Evolutionary conservation across 495 filamentous ascomycete genomes (phyloP), one percentile per base, ranked within the genome.

Genomic region (Neurospora sp.): DNA sequence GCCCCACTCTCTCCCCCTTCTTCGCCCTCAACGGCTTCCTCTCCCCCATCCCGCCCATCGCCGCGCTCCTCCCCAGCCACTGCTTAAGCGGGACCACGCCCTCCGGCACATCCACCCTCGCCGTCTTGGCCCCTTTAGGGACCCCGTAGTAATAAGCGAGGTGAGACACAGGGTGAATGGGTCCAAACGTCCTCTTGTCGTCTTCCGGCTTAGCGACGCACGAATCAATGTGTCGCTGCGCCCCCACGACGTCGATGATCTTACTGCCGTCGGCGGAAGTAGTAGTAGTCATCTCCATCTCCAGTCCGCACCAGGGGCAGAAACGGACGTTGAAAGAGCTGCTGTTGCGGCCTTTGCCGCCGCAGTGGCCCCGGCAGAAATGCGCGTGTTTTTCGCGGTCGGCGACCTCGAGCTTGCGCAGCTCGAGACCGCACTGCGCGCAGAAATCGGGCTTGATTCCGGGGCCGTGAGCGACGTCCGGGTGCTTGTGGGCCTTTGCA

Each of bases 251-350:
- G 27, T 61, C 12, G 14, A 61, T 12, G 46, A 11, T 11, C n/a
- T 53, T 20, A 12, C 10, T 27, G 0, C 46, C 20, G 20, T 27
- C 20, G 0, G 20, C 46, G 1, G 46, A 12, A 27, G 20, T 53
- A 27, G 46, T 5, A 27, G 20, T 53, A 27, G 46, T 53, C 46
- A 53, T 53, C n/a, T 44, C 38, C 16, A 75, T 70, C 41, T 70
- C 14, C 22, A 68, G 0, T 3, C 70, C 69, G 39, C 75, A 76
- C 76, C 76, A 78, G 14, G 76, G 76, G 20, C 76, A 78, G 18
- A 38, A 71, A n/a, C 61, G 38, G 18, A 53, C 70, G 40, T 46
- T 40, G 14, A 61, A 35, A 14, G 53, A 61, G 0, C 22, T 16
- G 22, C 53, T 18, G 12, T 0, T 10, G 53, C 7, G 27, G 27